Conservation (phyloP, 768 basidiomycete species). For the Phanerochaete carnosa region DNA sequence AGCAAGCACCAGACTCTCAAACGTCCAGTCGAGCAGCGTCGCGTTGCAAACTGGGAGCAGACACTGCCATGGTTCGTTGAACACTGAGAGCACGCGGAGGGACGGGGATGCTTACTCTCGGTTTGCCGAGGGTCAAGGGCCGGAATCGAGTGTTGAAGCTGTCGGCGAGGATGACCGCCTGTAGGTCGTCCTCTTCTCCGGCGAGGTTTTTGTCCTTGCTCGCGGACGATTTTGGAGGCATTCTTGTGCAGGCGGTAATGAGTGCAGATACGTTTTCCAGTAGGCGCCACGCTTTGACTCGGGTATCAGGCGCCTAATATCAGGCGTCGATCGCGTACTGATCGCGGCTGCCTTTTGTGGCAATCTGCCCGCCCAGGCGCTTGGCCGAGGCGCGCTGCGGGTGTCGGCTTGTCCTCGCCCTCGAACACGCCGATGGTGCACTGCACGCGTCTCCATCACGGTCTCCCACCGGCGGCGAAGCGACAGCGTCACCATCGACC, state of each 20-base stretch:
- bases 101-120: conserved; percentile 57
- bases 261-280: background rate
- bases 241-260: conserved; percentile 23
- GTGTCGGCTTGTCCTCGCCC: background rate
- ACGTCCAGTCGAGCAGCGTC: conserved; percentile 92
- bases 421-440: no score
- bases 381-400: background rate
- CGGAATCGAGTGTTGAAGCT: conserved; percentile 93
- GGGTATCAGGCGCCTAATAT: conserved; percentile 1
- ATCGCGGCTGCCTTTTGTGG: background rate
- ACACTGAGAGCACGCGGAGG: background rate
- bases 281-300: conserved; percentile 2
- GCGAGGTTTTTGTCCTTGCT: conserved; percentile 64
- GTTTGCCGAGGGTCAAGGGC: conserved; percentile 84
- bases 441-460: no score
- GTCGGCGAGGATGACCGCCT: conserved; percentile 94
- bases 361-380: background rate
- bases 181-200: conserved; percentile 82
- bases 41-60: conserved; percentile 93
- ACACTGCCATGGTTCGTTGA: conserved; percentile 47
- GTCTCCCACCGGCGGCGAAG: no score
- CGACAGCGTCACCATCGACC: no score
- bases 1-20: conserved; percentile 91
- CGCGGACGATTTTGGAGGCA: conserved; percentile 61
- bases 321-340: background rate